Evolutionary conservation across 2,329 filamentous ascomycete species (phyloP).

Genomic region (Xylaria sp.): DNA sequence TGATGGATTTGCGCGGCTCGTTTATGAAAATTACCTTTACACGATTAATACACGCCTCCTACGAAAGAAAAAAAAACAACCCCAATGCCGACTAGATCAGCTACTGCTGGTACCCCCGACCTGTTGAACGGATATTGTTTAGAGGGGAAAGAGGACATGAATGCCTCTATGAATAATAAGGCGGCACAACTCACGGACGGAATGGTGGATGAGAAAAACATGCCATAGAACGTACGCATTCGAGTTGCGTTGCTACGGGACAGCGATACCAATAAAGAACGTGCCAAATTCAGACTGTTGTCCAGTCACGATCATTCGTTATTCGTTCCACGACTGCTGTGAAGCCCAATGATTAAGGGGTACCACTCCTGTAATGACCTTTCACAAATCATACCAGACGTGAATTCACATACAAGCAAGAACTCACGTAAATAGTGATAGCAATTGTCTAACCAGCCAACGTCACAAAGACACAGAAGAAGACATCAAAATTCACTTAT

Average conservation of each 20-base stretch:
- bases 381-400: not conserved
- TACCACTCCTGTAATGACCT: too few relatives aligned
- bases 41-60: not conserved
- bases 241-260: not conserved
- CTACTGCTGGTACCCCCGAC: not conserved
- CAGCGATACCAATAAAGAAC: not conserved
- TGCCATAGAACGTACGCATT: slow-evolving; percentile 8
- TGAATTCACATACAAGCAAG: not conserved
- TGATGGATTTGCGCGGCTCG: slow-evolving; percentile 26
- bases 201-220: not conserved
- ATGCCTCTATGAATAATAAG: not conserved
- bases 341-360: too few relatives aligned
- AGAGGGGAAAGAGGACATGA: not conserved
- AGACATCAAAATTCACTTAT: not conserved
- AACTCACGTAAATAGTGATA: too few relatives aligned
- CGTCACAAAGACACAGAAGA: not conserved
- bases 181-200: not conserved
- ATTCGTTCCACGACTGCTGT: not conserved
- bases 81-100: not conserved
- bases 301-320: not conserved
- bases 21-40: not conserved
- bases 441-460: too few relatives aligned
- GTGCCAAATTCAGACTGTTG: not conserved
- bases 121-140: not conserved
- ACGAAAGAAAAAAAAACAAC: not conserved